Evolutionary conservation across 2,329 filamentous ascomycete species (phyloP).

Genomic region (Cladosporium sp.): DNA sequence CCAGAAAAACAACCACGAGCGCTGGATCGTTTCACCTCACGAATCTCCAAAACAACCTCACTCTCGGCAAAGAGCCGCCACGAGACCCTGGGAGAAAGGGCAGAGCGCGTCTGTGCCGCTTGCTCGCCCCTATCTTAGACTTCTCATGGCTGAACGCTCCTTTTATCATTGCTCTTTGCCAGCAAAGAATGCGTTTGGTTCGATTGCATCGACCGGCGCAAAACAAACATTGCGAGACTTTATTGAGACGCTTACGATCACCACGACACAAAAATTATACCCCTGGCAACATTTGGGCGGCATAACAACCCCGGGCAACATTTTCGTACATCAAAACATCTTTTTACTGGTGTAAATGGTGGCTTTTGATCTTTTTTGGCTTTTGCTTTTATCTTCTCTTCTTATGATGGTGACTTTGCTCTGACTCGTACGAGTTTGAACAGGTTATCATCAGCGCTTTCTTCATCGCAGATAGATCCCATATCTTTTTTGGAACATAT

Average conservation of each 20-base stretch:
- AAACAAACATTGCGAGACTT: not conserved
- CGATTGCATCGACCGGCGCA: not conserved
- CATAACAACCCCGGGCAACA: not conserved
- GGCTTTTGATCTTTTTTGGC: not conserved
- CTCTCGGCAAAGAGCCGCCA: conserved; percentile 3
- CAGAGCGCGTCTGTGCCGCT: conserved; percentile 13
- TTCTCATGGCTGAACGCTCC: conserved; percentile 3
- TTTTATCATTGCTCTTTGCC: conserved; percentile 2
- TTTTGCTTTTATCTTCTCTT: not conserved
- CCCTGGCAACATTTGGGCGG: not conserved
- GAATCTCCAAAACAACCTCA: conserved; percentile 2
- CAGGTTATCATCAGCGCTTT: not conserved
- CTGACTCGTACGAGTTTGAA: not conserved
- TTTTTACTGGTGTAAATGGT: not conserved
- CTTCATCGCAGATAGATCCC: not conserved
- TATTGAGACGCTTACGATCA: conserved; percentile 3
- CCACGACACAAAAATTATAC: conserved; percentile 5
- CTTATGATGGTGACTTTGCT: not conserved
- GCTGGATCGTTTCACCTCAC: conserved; percentile 11
- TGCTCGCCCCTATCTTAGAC: not conserved
- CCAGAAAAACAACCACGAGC: not conserved
- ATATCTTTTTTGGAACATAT: too few species aligned
- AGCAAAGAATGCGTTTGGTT: not conserved
- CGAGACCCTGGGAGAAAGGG: not conserved
- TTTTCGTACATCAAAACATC: too few species aligned